Conservation (phyloP, 768 basidiomycete species). For the Agrocybe praecox region DNA sequence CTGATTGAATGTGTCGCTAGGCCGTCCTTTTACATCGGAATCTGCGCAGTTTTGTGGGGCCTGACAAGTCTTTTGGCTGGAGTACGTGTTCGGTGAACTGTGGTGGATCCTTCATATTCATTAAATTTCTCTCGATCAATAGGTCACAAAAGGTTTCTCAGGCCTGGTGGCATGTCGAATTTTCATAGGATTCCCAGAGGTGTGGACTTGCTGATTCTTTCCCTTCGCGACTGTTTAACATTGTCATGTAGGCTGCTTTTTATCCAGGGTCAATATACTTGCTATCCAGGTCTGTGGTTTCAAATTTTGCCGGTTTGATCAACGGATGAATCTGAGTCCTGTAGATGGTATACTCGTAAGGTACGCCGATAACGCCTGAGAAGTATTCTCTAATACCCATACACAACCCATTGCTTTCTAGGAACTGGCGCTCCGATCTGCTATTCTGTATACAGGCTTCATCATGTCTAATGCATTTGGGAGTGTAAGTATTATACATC, state of each 20-base stretch:
- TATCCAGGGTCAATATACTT: conserved; percentile 57
- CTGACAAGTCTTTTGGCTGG: conserved; percentile 64
- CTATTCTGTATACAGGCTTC: conserved; percentile 59
- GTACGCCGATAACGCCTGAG: conserved; percentile 21
- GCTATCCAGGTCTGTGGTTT: conserved; percentile 29
- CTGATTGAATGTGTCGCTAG: conserved; percentile 26
- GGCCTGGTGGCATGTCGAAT: conserved; percentile 59
- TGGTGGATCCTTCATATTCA: not conserved
- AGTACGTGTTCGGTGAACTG: conserved; percentile 26
- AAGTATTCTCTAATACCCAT: no score
- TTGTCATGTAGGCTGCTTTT: conserved; percentile 45
- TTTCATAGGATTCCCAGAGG: conserved; percentile 64
- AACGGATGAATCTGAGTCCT: not conserved
- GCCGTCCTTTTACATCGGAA: conserved; percentile 62
- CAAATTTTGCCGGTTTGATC: not conserved
- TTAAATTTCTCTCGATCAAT: not conserved
- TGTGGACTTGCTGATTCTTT: not conserved
- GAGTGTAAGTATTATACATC: conserved; percentile 40
- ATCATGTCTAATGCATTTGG: conserved; percentile 71
- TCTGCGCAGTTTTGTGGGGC: conserved; percentile 64
- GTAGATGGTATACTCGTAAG: conserved; percentile 58
- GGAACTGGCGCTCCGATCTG: conserved; percentile 68
- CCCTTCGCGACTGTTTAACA: not conserved
- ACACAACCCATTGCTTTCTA: conserved; percentile 21
- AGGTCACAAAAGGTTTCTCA: conserved; percentile 52